These are phyloP conservation scores for Arthrocladium fulminans DNA, from an alignment of 2,329 filamentous ascomycete genomes.

Conservation along the genomic window DNA sequence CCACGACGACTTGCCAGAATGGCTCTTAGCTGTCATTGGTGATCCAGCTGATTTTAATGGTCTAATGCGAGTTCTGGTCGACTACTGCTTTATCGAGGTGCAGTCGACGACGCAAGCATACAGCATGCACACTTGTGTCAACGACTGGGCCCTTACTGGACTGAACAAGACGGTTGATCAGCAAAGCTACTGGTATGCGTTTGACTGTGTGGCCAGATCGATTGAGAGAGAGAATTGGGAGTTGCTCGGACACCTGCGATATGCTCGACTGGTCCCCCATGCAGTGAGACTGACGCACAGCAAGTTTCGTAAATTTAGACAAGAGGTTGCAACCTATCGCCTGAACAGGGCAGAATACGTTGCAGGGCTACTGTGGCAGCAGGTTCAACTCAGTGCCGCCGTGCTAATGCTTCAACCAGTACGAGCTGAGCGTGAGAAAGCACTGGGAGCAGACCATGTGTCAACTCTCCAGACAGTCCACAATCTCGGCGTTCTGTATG, in stretches of 20 bases:
- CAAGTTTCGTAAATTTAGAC: background rate
- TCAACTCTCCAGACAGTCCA: constrained; percentile 23
- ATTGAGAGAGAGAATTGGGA: background rate
- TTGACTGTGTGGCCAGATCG: constrained; percentile 11
- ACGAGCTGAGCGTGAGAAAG: constrained; percentile 20
- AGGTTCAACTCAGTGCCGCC: constrained; percentile 23
- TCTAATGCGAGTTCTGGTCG: constrained; percentile 9
- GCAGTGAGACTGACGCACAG: background rate
- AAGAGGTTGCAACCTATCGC: background rate
- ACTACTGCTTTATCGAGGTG: constrained; percentile 13
- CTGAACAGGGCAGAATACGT: background rate
- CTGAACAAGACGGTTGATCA: constrained; percentile 11
- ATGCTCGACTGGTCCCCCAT: constrained; percentile 8
- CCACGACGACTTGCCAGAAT: constrained; percentile 15
- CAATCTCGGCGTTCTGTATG: constrained; percentile 23
- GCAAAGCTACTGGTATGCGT: constrained; percentile 11
- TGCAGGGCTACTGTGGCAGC: constrained; percentile 3
- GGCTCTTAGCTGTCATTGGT: constrained; percentile 12
- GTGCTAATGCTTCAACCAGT: constrained; percentile 22
- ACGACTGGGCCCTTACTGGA: constrained; percentile 14
- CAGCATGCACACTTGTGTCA: constrained; percentile 16
- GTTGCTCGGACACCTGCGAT: background rate
- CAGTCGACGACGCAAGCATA: constrained; percentile 3
- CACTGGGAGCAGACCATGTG: constrained; percentile 20
- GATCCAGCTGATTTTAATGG: constrained; percentile 10